phyloP scores from a whole-genome alignment of 1,139 yeast genomes.

The Hyphopichia burtonii region DNA sequence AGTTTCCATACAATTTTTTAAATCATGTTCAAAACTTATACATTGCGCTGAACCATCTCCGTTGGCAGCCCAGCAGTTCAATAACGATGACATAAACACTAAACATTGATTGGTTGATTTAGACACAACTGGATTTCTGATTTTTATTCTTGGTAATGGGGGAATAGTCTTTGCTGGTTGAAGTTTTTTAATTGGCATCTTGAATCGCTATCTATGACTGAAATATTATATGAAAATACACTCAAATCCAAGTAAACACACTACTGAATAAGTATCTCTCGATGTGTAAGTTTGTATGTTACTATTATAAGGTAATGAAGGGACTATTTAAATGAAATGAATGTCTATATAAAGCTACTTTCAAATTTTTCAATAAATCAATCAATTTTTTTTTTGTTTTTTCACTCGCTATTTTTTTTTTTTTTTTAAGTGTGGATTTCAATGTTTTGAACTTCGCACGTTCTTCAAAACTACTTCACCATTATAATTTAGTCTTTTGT shows the following conservation, averaged over 20 bases:
- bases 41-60: constrained; percentile 79
- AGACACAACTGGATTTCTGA: constrained; percentile 60
- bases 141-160: constrained; percentile 72
- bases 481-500: neutral
- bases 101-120: constrained; percentile 70
- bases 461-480: neutral
- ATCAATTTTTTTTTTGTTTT: constrained; percentile 1
- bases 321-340: neutral
- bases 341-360: neutral
- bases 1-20: constrained; percentile 48
- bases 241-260: too few relatives aligned
- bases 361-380: neutral
- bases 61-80: constrained; percentile 96
- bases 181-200: constrained; percentile 9
- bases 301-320: neutral
- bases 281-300: too few relatives aligned
- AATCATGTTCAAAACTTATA: constrained; percentile 54
- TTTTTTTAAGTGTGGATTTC: neutral
- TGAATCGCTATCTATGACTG: neutral
- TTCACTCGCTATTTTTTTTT: neutral
- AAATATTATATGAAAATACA: neutral
- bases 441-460: constrained; percentile 6
- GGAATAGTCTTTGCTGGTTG: constrained; percentile 48
- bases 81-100: constrained; percentile 78
- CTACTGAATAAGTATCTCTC: too few relatives aligned